Evolutionary conservation across 352 stramenopile species (phyloP).

Genomic region (Globisporangium emineosum): DNA sequence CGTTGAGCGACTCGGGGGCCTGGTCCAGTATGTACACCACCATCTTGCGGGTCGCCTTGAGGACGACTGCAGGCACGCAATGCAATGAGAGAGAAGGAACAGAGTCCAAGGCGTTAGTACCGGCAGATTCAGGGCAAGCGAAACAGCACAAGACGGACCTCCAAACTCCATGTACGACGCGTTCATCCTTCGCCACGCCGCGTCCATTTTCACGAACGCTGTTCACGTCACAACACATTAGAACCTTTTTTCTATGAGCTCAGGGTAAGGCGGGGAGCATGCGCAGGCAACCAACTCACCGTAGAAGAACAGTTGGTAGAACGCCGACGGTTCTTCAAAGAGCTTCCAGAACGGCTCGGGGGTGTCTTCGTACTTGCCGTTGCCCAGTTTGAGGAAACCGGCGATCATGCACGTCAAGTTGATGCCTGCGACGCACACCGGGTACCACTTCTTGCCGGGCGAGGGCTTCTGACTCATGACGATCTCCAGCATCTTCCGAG

Average conservation of each 20-base stretch:
- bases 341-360: slow-evolving; percentile 57
- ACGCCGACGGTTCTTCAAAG: slow-evolving; percentile 82
- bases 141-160: slow-evolving; percentile 27
- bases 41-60: slow-evolving; percentile 66
- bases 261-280: not conserved
- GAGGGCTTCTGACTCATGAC: slow-evolving; percentile 45
- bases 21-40: slow-evolving; percentile 58
- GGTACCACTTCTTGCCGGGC: slow-evolving; percentile 67
- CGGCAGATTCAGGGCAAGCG: not conserved
- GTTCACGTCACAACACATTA: not conserved
- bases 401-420: slow-evolving; percentile 84
- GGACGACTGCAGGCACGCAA: slow-evolving; percentile 44
- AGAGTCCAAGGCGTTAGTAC: not conserved
- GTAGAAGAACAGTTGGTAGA: slow-evolving; percentile 77
- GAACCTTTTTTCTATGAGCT: not conserved
- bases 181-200: slow-evolving; percentile 74
- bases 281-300: slow-evolving; percentile 19
- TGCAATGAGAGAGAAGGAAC: slow-evolving; percentile 5
- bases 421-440: slow-evolving; percentile 77
- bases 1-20: slow-evolving; percentile 43
- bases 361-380: slow-evolving; percentile 46
- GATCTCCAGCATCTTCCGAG: slow-evolving; percentile 64
- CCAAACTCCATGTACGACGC: slow-evolving; percentile 87
- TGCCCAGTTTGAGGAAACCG: slow-evolving; percentile 59
- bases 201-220: slow-evolving; percentile 85